These are phyloP conservation scores for Microdochium trichocladiopsis DNA, from an alignment of 2,329 filamentous ascomycete genomes.

Conservation along the genomic window DNA sequence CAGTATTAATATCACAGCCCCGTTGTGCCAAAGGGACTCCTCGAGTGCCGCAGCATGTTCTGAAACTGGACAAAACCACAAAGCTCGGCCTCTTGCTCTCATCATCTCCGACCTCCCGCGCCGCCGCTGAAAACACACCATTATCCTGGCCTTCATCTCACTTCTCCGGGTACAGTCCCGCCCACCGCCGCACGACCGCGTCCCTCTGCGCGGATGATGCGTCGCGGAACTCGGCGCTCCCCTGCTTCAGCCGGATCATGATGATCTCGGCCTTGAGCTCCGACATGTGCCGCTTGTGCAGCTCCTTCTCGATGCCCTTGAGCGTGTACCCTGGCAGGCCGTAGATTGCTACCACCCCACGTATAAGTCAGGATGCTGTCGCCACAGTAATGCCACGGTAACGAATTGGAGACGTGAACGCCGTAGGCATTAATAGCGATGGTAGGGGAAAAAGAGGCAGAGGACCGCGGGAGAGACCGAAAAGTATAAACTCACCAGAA, in stretches of 20 bases:
- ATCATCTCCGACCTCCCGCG: too few relatives aligned
- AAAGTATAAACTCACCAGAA: slow-evolving; percentile 15
- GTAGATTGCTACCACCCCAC: slow-evolving; percentile 26
- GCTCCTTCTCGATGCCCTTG: slow-evolving; percentile 46
- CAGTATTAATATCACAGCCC: too few relatives aligned
- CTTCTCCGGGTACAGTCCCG: background rate
- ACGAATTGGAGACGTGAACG: too few relatives aligned
- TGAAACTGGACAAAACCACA: too few relatives aligned
- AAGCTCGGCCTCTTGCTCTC: too few relatives aligned
- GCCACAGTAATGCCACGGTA: background rate
- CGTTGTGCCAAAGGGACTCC: too few relatives aligned
- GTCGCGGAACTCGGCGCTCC: slow-evolving; percentile 17
- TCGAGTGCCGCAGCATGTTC: too few relatives aligned
- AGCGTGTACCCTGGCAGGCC: slow-evolving; percentile 42
- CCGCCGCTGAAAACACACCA: too few relatives aligned
- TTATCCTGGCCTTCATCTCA: background rate
- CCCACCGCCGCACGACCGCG: slow-evolving; percentile 18
- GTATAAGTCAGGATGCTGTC: slow-evolving; percentile 2
- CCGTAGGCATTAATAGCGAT: too few relatives aligned
- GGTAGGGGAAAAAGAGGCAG: too few relatives aligned
- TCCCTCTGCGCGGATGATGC: slow-evolving; percentile 12
- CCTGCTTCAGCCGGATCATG: slow-evolving; percentile 21
- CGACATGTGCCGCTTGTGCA: slow-evolving; percentile 24
- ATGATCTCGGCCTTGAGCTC: slow-evolving; percentile 23
- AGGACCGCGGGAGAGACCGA: too few relatives aligned